These are phyloP conservation scores for Sindora glabra DNA, from an alignment of 306 rosid species.

Conservation along the genomic window DNA sequence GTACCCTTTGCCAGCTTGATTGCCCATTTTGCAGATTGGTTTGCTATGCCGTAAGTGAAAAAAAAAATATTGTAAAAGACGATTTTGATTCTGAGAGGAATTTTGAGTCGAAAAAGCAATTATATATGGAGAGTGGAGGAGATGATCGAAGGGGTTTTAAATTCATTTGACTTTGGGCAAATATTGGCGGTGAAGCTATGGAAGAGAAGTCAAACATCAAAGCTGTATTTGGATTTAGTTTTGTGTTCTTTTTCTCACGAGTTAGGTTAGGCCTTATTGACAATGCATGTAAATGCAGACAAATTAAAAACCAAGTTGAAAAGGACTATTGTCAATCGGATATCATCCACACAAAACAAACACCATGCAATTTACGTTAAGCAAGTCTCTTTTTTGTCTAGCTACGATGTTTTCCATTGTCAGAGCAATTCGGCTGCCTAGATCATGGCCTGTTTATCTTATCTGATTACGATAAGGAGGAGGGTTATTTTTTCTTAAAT, in stretches of 20 bases:
- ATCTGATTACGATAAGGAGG: too few species aligned
- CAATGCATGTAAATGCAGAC: not conserved
- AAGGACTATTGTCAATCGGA: too few species aligned
- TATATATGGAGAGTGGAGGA: not conserved
- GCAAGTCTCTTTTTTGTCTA: too few species aligned
- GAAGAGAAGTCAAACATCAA: constrained; percentile 31
- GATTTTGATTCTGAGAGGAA: not conserved
- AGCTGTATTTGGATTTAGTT: not conserved
- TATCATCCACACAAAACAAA: too few species aligned
- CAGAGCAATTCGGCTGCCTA: too few species aligned
- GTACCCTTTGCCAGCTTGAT: constrained; percentile 39
- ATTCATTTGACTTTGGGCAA: constrained; percentile 20
- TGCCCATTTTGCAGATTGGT: constrained; percentile 23
- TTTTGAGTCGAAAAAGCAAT: constrained; percentile 2
- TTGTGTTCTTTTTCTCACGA: constrained; percentile 19
- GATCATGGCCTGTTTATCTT: too few species aligned
- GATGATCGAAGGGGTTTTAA: not conserved
- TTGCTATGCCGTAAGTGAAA: not conserved
- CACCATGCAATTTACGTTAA: too few species aligned
- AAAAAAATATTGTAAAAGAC: not conserved
- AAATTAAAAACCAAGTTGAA: too few species aligned
- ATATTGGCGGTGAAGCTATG: constrained; percentile 19
- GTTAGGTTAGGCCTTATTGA: constrained; percentile 45
- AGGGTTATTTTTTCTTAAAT: too few species aligned
- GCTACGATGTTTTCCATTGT: too few species aligned